phyloP scores from a whole-genome alignment of 2,329 filamentous ascomycete species.

The Alternaria sp. region DNA sequence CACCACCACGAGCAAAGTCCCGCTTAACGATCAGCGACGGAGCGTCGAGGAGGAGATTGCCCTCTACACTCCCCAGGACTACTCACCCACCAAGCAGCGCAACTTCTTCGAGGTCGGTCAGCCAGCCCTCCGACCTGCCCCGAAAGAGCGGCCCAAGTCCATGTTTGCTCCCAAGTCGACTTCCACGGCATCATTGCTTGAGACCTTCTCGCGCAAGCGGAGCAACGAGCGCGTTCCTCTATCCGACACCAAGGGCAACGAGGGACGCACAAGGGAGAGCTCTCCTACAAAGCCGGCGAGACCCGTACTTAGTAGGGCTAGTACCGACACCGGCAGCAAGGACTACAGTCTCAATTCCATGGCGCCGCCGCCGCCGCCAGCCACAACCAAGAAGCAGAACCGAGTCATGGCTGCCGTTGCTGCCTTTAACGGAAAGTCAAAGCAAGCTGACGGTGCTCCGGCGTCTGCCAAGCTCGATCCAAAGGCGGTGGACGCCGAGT shows the following conservation, averaged over 20 bases:
- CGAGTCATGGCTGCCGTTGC: constrained; percentile 70
- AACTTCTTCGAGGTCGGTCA: constrained; percentile 64
- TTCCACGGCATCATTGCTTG: constrained; percentile 50
- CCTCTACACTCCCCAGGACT: constrained; percentile 65
- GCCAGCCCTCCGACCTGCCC: constrained; percentile 41
- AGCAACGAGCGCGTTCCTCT: constrained; percentile 43
- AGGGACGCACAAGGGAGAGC: constrained; percentile 32
- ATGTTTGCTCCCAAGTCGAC: constrained; percentile 53
- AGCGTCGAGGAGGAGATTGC: constrained; percentile 62
- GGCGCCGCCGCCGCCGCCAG: constrained; percentile 19
- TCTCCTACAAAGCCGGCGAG: constrained; percentile 28
- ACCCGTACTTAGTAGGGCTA: constrained; percentile 33
- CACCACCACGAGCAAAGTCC: constrained; percentile 51
- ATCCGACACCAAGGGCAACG: constrained; percentile 44
- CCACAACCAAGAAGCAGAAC: constrained; percentile 52
- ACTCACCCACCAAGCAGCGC: constrained; percentile 67
- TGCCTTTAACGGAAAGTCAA: constrained; percentile 63
- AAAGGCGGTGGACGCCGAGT: constrained; percentile 66
- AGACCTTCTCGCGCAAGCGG: constrained; percentile 48
- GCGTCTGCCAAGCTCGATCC: constrained; percentile 53
- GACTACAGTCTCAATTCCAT: constrained; percentile 21
- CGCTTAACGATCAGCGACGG: constrained; percentile 52
- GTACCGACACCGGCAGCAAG: constrained; percentile 35
- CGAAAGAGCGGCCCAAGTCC: constrained; percentile 59
- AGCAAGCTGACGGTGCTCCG: constrained; percentile 43